Evolutionary conservation across 2,329 filamentous ascomycete genomes (phyloP), one percentile per base, ranked within the genome.

Genomic region (Pseudogymnoascus sp.): DNA sequence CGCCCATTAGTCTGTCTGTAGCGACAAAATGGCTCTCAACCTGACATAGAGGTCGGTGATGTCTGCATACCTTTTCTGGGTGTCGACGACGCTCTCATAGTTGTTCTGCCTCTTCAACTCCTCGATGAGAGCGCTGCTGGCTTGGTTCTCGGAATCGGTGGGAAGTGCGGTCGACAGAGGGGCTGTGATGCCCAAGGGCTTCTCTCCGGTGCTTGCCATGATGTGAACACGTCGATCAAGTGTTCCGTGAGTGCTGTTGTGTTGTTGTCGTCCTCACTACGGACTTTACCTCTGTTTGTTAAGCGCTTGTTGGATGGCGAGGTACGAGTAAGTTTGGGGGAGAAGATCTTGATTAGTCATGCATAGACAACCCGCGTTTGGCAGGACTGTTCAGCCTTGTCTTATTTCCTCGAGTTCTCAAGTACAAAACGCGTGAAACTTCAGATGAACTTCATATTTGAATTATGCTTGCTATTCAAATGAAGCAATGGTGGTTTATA

Each of bases 31-130:
- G n/a, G 7, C 14, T 6, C 11, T 31, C 4, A 12, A 29, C 26
- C 4, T 54, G n/a, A 6, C 10, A 31, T 18, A 11, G 51, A 29
- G 23, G 40, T 29, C 16, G 37, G 60, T 23, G 40, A 47, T 36
- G 14, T 5, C 7, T 64, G 64, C 75, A 66, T 77, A 91, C 90
- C 93, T 88, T 75, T 90, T 91, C 67, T 91, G 83, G 2, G 91
- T 96, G 73, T 96, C 95, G 47, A 90, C 82, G 12, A 86, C 83
- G 62, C 85, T 86, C 76, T 97, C 95, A 71, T 96, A 99, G 62
- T 95, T 96, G 77, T 96, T 93, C 77, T 97, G 90, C 42, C 82
- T 82, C 74, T 91, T 91, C 66, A 99, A 79, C 76, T 97, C 93
- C 63, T 90, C 86, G 64, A 96, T 83, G 51, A 99, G 83, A 63